These are phyloP conservation scores for Fusarium acutatum DNA, from an alignment of 2,329 filamentous ascomycete species.

Conservation along the genomic window DNA sequence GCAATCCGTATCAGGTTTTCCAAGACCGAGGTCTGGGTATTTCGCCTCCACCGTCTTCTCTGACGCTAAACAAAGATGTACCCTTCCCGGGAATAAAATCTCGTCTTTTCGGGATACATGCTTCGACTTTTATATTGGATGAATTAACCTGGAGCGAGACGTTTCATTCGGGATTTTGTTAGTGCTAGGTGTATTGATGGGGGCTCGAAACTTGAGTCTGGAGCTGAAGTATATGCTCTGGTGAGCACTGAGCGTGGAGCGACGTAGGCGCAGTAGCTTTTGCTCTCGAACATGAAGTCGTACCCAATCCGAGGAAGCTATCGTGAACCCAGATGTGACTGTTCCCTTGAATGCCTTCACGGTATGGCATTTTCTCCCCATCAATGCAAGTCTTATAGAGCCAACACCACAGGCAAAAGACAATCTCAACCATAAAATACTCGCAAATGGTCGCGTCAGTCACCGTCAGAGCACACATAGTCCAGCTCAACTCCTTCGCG, in stretches of 20 bases:
- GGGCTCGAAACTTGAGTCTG: too few relatives aligned
- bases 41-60: slow-evolving; percentile 6
- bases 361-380: too few relatives aligned
- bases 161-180: too few relatives aligned
- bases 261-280: slow-evolving; percentile 39
- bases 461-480: slow-evolving; percentile 11
- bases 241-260: slow-evolving; percentile 30
- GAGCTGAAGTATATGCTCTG: too few relatives aligned
- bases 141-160: too few relatives aligned
- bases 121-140: too few relatives aligned
- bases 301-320: slow-evolving; percentile 41
- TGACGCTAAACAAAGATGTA: slow-evolving; percentile 1
- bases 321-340: slow-evolving; percentile 44
- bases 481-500: slow-evolving; percentile 42
- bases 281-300: slow-evolving; percentile 39
- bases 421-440: background rate
- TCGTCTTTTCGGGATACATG: slow-evolving; percentile 22
- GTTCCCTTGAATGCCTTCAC: too few relatives aligned
- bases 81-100: background rate
- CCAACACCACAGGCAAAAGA: background rate
- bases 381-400: slow-evolving; percentile 28
- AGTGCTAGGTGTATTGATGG: too few relatives aligned
- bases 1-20: slow-evolving; percentile 17
- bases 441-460: too few relatives aligned
- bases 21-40: background rate